Percentiles rank a stretch among this genome's conserved stretches.
Conservation (phyloP, 345 rosid genomes). For the Eucalyptus leucophloia region DNA sequence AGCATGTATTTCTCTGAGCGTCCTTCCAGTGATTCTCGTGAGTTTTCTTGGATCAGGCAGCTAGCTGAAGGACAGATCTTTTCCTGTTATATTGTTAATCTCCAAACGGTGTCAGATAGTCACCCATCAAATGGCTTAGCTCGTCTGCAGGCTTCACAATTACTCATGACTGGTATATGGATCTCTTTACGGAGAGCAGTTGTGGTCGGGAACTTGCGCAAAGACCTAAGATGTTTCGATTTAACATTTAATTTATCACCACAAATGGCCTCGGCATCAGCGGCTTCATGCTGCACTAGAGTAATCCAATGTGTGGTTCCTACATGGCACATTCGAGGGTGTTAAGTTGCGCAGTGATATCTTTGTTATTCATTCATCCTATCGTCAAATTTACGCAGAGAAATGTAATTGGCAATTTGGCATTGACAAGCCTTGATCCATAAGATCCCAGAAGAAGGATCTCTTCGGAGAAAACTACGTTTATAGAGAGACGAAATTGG, state of each 20-base stretch:
- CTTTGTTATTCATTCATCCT: not conserved
- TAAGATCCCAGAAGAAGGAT: not conserved
- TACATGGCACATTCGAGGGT: not conserved
- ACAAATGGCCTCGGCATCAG: not conserved
- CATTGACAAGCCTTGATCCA: not conserved
- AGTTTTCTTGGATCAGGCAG: not conserved
- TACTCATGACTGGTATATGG: not conserved
- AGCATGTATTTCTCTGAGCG: not conserved
- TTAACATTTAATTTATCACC: not conserved
- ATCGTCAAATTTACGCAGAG: not conserved
- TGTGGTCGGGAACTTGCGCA: not conserved
- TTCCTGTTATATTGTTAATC: not conserved
- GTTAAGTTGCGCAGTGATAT: not conserved
- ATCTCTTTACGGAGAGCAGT: not conserved
- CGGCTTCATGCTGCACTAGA: not conserved
- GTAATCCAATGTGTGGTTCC: not conserved
- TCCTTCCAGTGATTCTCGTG: not conserved
- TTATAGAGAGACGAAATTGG: not conserved
- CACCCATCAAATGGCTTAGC: not conserved
- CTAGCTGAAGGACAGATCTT: not conserved
- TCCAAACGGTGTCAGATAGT: not conserved
- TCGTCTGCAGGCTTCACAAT: not conserved
- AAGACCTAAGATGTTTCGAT: not conserved
- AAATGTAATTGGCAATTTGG: not conserved
- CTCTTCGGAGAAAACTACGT: not conserved